Conservation (phyloP, 768 basidiomycete genomes). For the Lentinula guzmanii region DNA sequence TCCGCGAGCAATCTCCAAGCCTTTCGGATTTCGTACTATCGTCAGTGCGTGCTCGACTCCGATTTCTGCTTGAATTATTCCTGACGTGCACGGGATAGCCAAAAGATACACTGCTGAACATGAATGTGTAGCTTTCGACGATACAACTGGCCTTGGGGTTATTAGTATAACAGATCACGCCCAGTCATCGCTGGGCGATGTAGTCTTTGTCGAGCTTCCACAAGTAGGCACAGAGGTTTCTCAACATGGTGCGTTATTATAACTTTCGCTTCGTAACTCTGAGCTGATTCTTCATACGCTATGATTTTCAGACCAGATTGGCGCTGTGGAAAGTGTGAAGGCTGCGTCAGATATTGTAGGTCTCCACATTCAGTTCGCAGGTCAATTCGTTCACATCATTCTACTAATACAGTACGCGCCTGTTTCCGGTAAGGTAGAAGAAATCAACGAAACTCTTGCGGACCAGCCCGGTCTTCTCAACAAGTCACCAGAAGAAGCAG, state of each 20-base stretch:
- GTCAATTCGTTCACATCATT: slow-evolving; percentile 7
- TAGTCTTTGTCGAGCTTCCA: slow-evolving; percentile 95
- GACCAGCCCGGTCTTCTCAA: slow-evolving; percentile 77
- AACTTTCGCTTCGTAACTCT: neutral
- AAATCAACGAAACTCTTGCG: slow-evolving; percentile 70
- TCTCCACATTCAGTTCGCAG: slow-evolving; percentile 8
- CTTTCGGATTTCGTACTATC: slow-evolving; percentile 37
- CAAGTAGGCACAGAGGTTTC: slow-evolving; percentile 50
- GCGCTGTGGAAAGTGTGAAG: slow-evolving; percentile 94
- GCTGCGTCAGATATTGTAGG: slow-evolving; percentile 91
- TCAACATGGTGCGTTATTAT: slow-evolving; percentile 61
- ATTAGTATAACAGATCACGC: slow-evolving; percentile 91
- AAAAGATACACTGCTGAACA: slow-evolving; percentile 84
- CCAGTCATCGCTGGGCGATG: slow-evolving; percentile 87
- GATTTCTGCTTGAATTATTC: neutral
- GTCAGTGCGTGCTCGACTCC: slow-evolving; percentile 46
- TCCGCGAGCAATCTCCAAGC: slow-evolving; percentile 7
- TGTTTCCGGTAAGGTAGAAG: slow-evolving; percentile 75
- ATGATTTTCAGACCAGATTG: slow-evolving; percentile 59
- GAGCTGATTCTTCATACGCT: neutral
- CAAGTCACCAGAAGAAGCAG: slow-evolving; percentile 79
- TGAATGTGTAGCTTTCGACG: slow-evolving; percentile 80
- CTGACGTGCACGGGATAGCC: slow-evolving; percentile 30
- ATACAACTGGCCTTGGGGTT: slow-evolving; percentile 67
- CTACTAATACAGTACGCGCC: slow-evolving; percentile 69